phyloP scores from a whole-genome alignment of 176 grass and related monocot genomes.

The Tuctoria greenei region DNA sequence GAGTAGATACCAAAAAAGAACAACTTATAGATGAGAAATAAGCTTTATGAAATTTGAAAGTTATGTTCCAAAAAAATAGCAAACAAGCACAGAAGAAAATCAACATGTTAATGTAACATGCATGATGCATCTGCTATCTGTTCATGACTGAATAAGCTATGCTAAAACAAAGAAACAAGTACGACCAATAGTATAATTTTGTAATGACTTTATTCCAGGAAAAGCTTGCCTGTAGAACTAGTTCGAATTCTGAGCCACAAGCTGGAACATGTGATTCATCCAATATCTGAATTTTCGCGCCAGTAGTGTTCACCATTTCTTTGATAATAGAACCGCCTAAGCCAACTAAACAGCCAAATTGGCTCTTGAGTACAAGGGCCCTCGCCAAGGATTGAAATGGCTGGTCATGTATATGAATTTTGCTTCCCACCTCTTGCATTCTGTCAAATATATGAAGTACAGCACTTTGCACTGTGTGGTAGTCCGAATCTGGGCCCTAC shows the following conservation, averaged over 20 bases:
- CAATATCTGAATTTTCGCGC: conserved; percentile 43
- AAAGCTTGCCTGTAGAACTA: conserved; percentile 48
- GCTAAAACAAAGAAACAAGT: conserved; percentile 13
- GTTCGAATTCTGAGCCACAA: conserved; percentile 44
- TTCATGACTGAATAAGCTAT: background rate
- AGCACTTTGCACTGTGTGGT: conserved; percentile 36
- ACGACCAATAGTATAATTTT: conserved; percentile 14
- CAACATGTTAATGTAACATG: background rate
- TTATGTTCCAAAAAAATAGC: background rate
- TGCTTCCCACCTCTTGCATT: conserved; percentile 40
- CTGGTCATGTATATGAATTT: background rate
- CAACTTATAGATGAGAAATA: conserved; percentile 3
- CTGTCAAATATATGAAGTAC: conserved; percentile 46
- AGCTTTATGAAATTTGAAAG: conserved; percentile 9
- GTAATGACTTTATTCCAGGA: background rate
- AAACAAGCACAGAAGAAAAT: background rate
- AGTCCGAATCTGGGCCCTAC: conserved; percentile 26
- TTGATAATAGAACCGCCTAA: conserved; percentile 36
- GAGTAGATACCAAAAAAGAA: background rate
- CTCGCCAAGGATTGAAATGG: conserved; percentile 24
- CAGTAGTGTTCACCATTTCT: conserved; percentile 31
- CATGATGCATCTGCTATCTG: background rate
- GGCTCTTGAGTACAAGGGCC: conserved; percentile 32
- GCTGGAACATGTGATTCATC: conserved; percentile 38
- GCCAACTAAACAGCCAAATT: conserved; percentile 32